phyloP scores from a whole-genome alignment of 371 early-diverging fungal genomes.

The Lichtheimia ramosa region DNA sequence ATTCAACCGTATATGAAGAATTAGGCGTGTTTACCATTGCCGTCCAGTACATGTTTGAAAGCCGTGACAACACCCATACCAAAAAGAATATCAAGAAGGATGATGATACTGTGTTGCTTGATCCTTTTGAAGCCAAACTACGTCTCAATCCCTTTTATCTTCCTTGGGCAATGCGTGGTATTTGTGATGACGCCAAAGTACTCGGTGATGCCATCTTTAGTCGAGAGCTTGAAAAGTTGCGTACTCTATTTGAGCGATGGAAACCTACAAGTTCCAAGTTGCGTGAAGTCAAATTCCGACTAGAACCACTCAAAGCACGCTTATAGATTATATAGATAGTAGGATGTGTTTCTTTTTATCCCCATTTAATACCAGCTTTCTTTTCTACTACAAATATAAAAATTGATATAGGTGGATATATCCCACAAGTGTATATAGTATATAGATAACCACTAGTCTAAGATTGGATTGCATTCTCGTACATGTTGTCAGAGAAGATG shows the following conservation, averaged over 20 bases:
- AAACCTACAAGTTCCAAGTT: constrained; percentile 69
- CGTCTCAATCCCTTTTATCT: constrained; percentile 83
- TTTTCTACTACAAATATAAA: neutral
- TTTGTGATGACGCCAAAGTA: constrained; percentile 70
- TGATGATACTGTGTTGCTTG: constrained; percentile 15
- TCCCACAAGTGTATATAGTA: too few relatives aligned
- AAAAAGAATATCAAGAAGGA: constrained; percentile 19
- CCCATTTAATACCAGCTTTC: neutral
- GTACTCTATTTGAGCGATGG: constrained; percentile 75
- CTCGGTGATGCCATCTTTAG: constrained; percentile 50
- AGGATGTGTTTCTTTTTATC: too few relatives aligned
- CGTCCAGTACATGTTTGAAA: constrained; percentile 40
- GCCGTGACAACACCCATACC: constrained; percentile 13
- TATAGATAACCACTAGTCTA: too few relatives aligned
- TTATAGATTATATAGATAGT: constrained; percentile 5
- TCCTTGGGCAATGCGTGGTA: constrained; percentile 89
- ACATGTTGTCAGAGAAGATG: too few relatives aligned
- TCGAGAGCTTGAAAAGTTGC: constrained; percentile 61
- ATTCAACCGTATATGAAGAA: constrained; percentile 94
- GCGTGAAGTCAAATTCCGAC: constrained; percentile 81
- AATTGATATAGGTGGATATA: neutral
- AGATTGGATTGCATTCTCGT: too few relatives aligned
- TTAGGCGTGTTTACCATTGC: constrained; percentile 78
- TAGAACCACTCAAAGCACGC: constrained; percentile 69
- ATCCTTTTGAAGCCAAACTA: constrained; percentile 52